Conservation (phyloP, 1,139 yeast species). For the Casaregolazyma suthepensis region DNA sequence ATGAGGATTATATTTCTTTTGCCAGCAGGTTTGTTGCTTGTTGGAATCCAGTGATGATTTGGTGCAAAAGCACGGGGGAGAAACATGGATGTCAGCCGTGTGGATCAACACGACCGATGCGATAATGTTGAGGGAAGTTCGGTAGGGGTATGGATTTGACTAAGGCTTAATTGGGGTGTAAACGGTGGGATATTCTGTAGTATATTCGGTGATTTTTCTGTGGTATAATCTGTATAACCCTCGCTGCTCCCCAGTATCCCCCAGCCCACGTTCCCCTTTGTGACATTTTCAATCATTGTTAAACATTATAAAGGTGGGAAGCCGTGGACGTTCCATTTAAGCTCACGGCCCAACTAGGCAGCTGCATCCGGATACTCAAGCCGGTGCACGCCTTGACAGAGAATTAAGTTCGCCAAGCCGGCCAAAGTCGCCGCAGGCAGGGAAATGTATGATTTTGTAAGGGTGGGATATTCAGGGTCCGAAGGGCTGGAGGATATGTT, state of each 20-base stretch:
- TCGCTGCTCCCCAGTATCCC: too few relatives aligned
- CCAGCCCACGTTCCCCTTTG: too few relatives aligned
- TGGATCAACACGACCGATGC: not conserved
- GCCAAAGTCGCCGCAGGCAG: not conserved
- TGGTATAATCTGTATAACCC: too few relatives aligned
- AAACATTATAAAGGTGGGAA: not conserved
- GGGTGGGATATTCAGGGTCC: not conserved
- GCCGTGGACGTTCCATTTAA: not conserved
- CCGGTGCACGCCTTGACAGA: not conserved
- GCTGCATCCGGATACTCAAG: not conserved
- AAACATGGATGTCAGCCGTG: not conserved
- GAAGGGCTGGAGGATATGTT: not conserved
- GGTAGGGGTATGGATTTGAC: too few relatives aligned
- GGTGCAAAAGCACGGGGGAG: constrained; percentile 8
- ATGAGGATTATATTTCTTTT: not conserved
- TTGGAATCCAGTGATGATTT: not conserved
- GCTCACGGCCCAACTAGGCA: not conserved
- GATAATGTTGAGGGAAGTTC: too few relatives aligned
- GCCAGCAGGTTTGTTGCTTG: not conserved
- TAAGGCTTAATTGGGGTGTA: too few relatives aligned
- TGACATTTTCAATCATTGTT: too few relatives aligned
- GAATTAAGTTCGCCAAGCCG: not conserved
- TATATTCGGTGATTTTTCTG: too few relatives aligned
- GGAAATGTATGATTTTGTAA: not conserved
- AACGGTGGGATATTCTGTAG: too few relatives aligned